Evolutionary conservation across 768 basidiomycete species (phyloP), one percentile per base, ranked within the genome.

Genomic region (Pisolithus albus): DNA sequence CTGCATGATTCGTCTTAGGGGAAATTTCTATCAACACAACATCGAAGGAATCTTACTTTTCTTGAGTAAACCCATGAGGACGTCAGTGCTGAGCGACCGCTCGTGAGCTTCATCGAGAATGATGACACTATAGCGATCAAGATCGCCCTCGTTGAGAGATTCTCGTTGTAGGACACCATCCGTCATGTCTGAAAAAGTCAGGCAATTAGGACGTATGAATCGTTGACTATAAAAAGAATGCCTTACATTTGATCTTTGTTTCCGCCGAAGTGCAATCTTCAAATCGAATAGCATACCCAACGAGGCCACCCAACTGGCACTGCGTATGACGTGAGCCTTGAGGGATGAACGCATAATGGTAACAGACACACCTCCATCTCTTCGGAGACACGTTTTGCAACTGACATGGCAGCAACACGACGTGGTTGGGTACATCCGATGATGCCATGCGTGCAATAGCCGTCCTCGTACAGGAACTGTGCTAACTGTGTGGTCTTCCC

Each of bases 21-120:
- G 24, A 38, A 50, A 28, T 15, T 23, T 23, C 21, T 10, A n/a
- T 3, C 23, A 0, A 36, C 1, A 15, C 16, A 34, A 43, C 3
- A 28, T 21, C 4, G 38, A n/a, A 37, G 7, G 21, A 37, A 7
- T 65, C 86, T 58, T 62, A 94, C 95, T 90, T 71, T 98, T 99
- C 49, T 83, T 78, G 18, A 98, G 72, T 34, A 99, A 73, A 63
- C 96, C 96, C 96, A 99, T 98, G 26, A 99, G 74, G 16, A 98
- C 94, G 64, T 98, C 96, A 11, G 96, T 99, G 66, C 92, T 97
- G 48, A 99, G 74, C 0, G 94, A 97, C 21, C 95, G 86, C 66
- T 98, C 96, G 66, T 98, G 96, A 2, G 96, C 96, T 72, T 98
- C 96, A 62, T 99, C 96, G n/a, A 98, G 78, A 57, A 99, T 97